Base-by-base conservation (phyloP, 2,329 filamentous ascomycete species). In the Didymella sp. region DNA sequence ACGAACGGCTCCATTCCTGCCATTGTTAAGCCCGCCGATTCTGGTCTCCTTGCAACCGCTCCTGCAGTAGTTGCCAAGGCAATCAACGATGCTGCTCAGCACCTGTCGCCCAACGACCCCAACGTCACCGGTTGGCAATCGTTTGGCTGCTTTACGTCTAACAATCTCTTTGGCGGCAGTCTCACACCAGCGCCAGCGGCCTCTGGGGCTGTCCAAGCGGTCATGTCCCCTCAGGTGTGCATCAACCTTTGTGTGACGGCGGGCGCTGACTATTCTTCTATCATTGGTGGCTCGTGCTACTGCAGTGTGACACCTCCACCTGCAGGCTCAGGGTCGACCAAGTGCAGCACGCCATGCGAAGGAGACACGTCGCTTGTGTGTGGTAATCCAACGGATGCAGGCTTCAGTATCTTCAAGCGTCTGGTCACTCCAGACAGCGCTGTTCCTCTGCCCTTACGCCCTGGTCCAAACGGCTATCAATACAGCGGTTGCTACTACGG, bases 401-500 rank as follows among this genome's bases (percentile, higher is more conserved):
- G 48, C 21, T 51, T n/a, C 30, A 42, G 17, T 22, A 19, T 51
- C 19, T 51, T 43, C 38, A 43, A 35, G 38, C 48, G 48, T 22
- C 9, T 51, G 13, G 28, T 51, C 7, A 43, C 48, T n/a, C 12
- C 38, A 1, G n/a, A 24, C 8, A 43, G 28, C 28, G 19, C 8
- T 4, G 28, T 51, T 13, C 48, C 48, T n/a, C 21, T 43, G 9
- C 48, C 48, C 12, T 22, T 33, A 8, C 38, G 38, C 13, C 28
- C 38, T 31, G 27, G 21, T 27, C 38, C 48, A 6, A 33, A 35
- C 28, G 17, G 28, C 48, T 51, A 25, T 12, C 7, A 51, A 21
- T 51, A 51, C 15, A n/a, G 13, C 8, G 48, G 48, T 6, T 51
- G 48, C n/a, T 51, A 25, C 48, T 42, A 35, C n/a, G 48, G 22